Evolutionary conservation across 108 stramenopile genomes (phyloP), one percentile per base, ranked within the genome.

Genomic region (Fistulifera pelliculosa): DNA sequence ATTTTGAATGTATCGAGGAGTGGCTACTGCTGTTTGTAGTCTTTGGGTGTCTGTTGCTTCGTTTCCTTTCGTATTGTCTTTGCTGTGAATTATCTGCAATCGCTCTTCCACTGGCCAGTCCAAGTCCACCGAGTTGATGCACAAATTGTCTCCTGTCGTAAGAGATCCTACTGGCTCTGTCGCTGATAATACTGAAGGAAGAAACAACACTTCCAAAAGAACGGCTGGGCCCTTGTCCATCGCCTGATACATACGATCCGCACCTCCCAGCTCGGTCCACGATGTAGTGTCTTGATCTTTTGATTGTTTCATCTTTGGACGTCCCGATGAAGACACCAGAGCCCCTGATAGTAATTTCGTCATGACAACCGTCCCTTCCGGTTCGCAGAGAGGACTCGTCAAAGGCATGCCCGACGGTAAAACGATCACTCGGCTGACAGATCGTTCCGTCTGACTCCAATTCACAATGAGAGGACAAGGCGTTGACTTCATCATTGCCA

Each of bases 321-420:
- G 25, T 44, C 26, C 67, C 67, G 21, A 69, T 54, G 11, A 17
- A 21, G 19, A 45, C 3, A 19, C 44, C 3, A 45, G 73, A 17
- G 82, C 87, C 26, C 82, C 88, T 54, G 74, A 93, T 16, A 94
- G 60, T 7, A 91, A 58, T 35, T 83, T 90, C 8, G 89, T 91
- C 56, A 87, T 83, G 10, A 81, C 77, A 27, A 85, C 68, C 3
- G 81, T 52, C 13, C 79, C 79, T 6, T 74, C 44, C 0, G 79
- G 62, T 39, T 76, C 69, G 10, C 68, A 48, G 1, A 73, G 21
- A n/a, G 68, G 66, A 7, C 51, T 54, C 13, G 53, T 38, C 59
- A 84, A 52, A 1, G 51, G 26, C 24, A 43, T 45, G 12, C 87
- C 87, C 14, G 80, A 81, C 17, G 82, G 82, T 24, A 88, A 43